Base-by-base conservation (phyloP, 495 filamentous ascomycete genomes). In the Penicillium alfredii region DNA sequence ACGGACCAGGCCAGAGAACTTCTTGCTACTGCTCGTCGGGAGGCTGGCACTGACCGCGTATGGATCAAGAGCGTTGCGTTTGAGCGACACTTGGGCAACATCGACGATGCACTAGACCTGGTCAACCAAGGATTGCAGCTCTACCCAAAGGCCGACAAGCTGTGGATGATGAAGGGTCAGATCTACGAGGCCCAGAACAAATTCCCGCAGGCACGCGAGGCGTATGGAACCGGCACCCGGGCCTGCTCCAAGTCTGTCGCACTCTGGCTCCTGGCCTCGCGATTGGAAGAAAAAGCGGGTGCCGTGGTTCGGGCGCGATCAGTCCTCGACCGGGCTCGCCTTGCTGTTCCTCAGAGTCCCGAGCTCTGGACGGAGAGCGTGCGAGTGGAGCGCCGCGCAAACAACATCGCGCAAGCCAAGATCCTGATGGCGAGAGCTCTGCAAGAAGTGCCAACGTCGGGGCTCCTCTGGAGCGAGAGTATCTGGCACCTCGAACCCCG, bases 121-220 rank as follows among this genome's bases (percentile, higher is more conserved):
- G 88, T 87, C 42, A 86, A 82, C 48, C 78, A 94, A 52, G 93
- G 81, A 17, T 71, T 99, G 0, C 81, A 87, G 36, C 68, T 86
- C n/a, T 97, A 92, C 61, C 90, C 93, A 8, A 76, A 77, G 30
- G 76, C 82, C 2, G 78, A 86, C 35, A 96, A 96, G 57, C 74
- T 99, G 8, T 94, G 88, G 81, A 95, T 95, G 86, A 86, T 94
- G 69, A 99, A 97, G 63, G 92, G 93, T 3, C 92, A 99, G 48
- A 86, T 97, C 42, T 99, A 97, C 72, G 84, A 94, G 48, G 66
- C 76, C 10, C 74, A 84, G 33, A 74, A 69, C 42, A 84, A 84
- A 54, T 64, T 84, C 23, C 80, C 85, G 0, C 83, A 93, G 55
- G 92, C 93, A 3, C 77, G 89, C 30, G 88, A 99, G 55, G 89